Percentiles rank a stretch among this genome's conserved stretches.
Evolutionary conservation across 2,329 filamentous ascomycete genomes (phyloP).

Genomic region (Pseudogymnoascus sp.): DNA sequence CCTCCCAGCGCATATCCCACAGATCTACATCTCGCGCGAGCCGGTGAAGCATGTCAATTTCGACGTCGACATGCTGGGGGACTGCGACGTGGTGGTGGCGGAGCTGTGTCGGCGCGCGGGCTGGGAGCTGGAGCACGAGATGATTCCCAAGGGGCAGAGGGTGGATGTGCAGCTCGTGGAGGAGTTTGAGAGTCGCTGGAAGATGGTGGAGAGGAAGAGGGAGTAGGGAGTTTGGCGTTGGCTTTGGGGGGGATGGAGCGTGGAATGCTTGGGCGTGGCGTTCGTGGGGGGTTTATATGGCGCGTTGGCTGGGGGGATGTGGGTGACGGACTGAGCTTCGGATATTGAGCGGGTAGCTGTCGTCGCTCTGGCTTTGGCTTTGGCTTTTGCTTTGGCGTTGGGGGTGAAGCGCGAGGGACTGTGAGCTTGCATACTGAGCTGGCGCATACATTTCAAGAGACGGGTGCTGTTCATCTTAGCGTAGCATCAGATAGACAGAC

Average conservation of each 20-base stretch:
- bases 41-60: constrained; percentile 87
- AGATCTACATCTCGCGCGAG: constrained; percentile 83
- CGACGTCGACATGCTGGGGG: constrained; percentile 91
- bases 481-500: background rate
- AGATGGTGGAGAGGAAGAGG: background rate
- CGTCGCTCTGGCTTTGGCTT: background rate
- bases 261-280: background rate
- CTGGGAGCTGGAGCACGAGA: constrained; percentile 76
- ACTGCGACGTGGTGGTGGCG: constrained; percentile 83
- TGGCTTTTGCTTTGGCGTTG: background rate
- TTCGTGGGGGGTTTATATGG: background rate
- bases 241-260: background rate
- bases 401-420: background rate
- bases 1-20: constrained; percentile 70
- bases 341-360: background rate
- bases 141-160: constrained; percentile 60
- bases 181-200: constrained; percentile 36
- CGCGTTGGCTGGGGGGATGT: background rate
- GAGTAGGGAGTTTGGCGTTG: background rate
- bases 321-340: background rate
- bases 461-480: background rate
- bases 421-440: background rate
- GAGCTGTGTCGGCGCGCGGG: constrained; percentile 77
- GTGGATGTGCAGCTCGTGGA: constrained; percentile 48
- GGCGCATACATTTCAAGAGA: constrained; percentile 1